Evolutionary conservation across 352 stramenopile species (phyloP), one percentile per base, ranked within the genome.

Genomic region (Plasmopara halstedii): DNA sequence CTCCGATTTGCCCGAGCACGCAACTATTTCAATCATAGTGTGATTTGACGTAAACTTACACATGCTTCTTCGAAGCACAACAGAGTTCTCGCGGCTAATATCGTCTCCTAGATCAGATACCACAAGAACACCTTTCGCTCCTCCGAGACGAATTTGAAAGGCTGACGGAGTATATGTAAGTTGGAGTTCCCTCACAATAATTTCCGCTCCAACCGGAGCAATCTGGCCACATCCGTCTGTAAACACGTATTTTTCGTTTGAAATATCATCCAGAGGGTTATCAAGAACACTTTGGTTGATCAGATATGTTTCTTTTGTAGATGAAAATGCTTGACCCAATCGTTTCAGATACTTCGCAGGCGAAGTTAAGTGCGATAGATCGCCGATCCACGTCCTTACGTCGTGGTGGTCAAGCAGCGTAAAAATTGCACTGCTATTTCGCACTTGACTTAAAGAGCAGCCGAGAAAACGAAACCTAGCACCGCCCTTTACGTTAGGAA

Each of bases 171-270:
- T 60, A 20, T 44, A 58, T 0, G 33, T 38, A 2, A 88, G 52
- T 18, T 67, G 42, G 2, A 90, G 53, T 8, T 58, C 46, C 0
- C 38, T 56, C 0, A 71, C 62, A 40, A 90, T 63, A 15, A 22
- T 52, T 20, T 45, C 22, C 1, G 72, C 79, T 2, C 67, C 73
- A 34, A 52, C 4, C 14, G 2, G 17, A 21, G 43, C 60, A 36
- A 90, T 87, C 34, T 90, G 67, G 13, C 79, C 79, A 21, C 76
- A 90, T 2, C 79, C 79, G 46, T 90, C 79, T 0, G 71, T 88
- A 53, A 90, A 90, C 13, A 64, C 46, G 31, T 70, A 85, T 4
- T 48, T 46, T 7, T 64, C 46, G 39, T 70, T 66, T 5, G 26
- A 37, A 13, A 88, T 75, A 29, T 90, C 76, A 1, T 71, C 32